Percentiles rank a stretch among this genome's conserved stretches.
Evolutionary conservation across 257 asterid species (phyloP).

Genomic region (Fraxinus pennsylvanica): DNA sequence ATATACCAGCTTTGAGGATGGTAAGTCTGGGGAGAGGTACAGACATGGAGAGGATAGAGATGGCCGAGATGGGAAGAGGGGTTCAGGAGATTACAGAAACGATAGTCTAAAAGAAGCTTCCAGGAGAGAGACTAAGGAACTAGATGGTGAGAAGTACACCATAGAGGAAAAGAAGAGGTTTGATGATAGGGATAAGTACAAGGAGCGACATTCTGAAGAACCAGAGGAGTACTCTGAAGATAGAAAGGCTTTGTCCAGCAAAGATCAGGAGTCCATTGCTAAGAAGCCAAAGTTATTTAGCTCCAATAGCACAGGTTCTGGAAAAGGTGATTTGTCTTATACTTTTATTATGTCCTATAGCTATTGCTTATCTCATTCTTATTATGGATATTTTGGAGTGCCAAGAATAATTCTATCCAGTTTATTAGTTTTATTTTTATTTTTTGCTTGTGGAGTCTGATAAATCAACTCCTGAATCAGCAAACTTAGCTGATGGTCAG

Average conservation of each 20-base stretch:
- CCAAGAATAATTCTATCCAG: neutral
- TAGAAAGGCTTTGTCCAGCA: conserved; percentile 27
- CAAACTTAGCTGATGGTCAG: conserved; percentile 17
- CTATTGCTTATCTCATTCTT: conserved; percentile 1
- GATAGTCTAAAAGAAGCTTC: conserved; percentile 30
- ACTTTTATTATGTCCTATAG: neutral
- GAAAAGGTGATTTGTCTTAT: conserved; percentile 45
- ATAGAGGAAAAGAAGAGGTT: conserved; percentile 50
- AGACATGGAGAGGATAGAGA: conserved; percentile 47
- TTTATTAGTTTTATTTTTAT: neutral
- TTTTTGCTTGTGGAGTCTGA: neutral
- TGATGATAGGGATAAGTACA: conserved; percentile 36
- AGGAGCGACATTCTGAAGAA: conserved; percentile 40
- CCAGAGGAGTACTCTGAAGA: conserved; percentile 44
- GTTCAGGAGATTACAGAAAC: conserved; percentile 38
- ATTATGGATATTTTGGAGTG: neutral
- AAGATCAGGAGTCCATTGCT: conserved; percentile 49
- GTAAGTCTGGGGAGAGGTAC: conserved; percentile 24
- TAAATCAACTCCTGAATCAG: neutral
- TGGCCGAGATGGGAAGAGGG: conserved; percentile 54
- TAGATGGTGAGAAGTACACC: conserved; percentile 36
- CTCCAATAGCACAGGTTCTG: conserved; percentile 36
- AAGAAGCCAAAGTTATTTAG: conserved; percentile 58
- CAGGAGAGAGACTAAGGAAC: conserved; percentile 42
- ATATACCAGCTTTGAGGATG: conserved; percentile 46